Base-by-base conservation (phyloP, 768 basidiomycete genomes). In the Mrakia blollopis region DNA sequence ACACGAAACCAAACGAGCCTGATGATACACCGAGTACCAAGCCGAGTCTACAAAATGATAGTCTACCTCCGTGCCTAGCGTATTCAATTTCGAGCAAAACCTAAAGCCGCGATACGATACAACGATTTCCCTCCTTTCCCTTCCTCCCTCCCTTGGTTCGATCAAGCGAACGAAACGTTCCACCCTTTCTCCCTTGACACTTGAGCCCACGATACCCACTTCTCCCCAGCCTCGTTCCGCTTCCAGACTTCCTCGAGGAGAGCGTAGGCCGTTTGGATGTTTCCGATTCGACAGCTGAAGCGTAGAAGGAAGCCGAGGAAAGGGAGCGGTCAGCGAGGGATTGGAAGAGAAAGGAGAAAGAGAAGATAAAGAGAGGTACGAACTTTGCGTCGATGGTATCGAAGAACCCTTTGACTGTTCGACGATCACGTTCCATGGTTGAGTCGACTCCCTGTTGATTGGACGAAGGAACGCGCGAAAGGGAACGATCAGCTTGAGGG, bases 261-360 rank as follows among this genome's bases (percentile, higher is more conserved):
- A 0, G 44, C 30, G 57, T 50, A 78, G 25, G 77, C 77, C 18
- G 72, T 74, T 37, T 69, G 72, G 44, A 78, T 74, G 72, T 78
- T 78, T n/a, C 77, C 77, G 28, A 77, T 77, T 2, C 76, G 76
- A 47, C 76, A 77, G 71, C 75, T 76, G 41, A 3, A n/a, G 23
- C 10, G 30, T 11, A 25, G 28, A 37, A 57, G 2, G 18, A 76
- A n/a, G 74, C 5, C 37, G 68, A 71, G 14, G 54, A 18, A 39
- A 60, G 13, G 2, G 32, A 14, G 52, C 39, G n/a, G n/a, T 2
- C 2, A 28, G 54, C 2, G n/a, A 41, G 14, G 21, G 21, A 50
- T 9, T 44, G 28, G 16, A 25, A 11, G 30, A 50, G 11, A 7
- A 65, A 7, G 30, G 41, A 50, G 1, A 7, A 72, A 23, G 7